These are phyloP conservation scores for Phanerochaete carnosa DNA, from an alignment of 768 basidiomycete species.

Conservation along the genomic window DNA sequence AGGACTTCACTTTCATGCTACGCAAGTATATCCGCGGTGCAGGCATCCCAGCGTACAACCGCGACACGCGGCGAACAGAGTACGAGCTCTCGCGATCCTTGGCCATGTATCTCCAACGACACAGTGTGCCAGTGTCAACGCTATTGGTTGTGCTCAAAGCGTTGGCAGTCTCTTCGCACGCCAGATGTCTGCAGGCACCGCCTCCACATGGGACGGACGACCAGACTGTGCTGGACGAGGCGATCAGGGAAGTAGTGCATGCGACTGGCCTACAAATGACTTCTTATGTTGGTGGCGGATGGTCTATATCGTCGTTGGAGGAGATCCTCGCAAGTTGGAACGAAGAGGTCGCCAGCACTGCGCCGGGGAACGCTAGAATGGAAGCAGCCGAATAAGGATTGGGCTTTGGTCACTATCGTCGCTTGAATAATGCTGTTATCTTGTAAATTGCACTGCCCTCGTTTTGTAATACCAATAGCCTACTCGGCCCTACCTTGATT, in stretches of 20 bases:
- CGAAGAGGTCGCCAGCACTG: not conserved
- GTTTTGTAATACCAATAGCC: too few species aligned
- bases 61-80: not conserved
- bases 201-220: slow-evolving; percentile 50
- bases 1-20: slow-evolving; percentile 35
- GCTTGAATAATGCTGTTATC: too few species aligned
- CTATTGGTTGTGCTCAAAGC: slow-evolving; percentile 58
- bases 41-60: not conserved
- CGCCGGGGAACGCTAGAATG: too few species aligned
- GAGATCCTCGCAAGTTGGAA: slow-evolving; percentile 62
- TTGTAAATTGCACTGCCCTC: too few species aligned
- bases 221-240: slow-evolving; percentile 36
- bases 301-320: slow-evolving; percentile 67
- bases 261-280: slow-evolving; percentile 82
- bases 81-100: slow-evolving; percentile 34
- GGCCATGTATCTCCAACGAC: slow-evolving; percentile 69
- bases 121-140: slow-evolving; percentile 68
- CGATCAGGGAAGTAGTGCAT: slow-evolving; percentile 84
- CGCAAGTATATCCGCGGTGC: slow-evolving; percentile 38
- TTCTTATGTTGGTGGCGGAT: slow-evolving; percentile 64
- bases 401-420: too few species aligned
- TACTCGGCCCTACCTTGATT: too few species aligned
- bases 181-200: slow-evolving; percentile 46
- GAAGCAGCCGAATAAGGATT: too few species aligned
- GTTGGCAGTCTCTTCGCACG: slow-evolving; percentile 60